Evolutionary conservation across 2,329 filamentous ascomycete species (phyloP).

Genomic region (Aspergillus hortae): DNA sequence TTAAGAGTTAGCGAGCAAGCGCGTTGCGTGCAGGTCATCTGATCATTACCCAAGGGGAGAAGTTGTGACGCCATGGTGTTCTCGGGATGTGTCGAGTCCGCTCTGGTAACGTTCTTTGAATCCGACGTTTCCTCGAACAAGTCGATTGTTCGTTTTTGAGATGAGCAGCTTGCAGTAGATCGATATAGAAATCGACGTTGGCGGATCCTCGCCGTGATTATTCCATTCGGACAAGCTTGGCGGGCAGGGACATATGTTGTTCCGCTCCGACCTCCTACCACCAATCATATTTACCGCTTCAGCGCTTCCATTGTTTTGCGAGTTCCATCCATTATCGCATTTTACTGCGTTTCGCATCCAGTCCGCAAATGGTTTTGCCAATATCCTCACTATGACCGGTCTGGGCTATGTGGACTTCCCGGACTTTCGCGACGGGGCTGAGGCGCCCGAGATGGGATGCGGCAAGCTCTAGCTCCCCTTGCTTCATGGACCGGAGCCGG

Average conservation of each 20-base stretch:
- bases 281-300: slow-evolving; percentile 12
- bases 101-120: neutral
- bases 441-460: neutral
- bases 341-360: neutral
- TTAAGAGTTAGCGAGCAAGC: slow-evolving; percentile 18
- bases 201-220: slow-evolving; percentile 13
- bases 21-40: slow-evolving; percentile 5
- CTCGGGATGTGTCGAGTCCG: neutral
- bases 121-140: neutral
- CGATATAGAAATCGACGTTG: slow-evolving; percentile 19
- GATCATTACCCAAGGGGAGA: slow-evolving; percentile 61
- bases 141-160: neutral
- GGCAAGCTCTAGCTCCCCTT: neutral
- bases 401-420: neutral
- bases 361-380: neutral
- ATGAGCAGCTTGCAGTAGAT: slow-evolving; percentile 4
- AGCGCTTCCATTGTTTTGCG: neutral
- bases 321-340: neutral
- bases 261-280: slow-evolving; percentile 16
- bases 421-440: neutral
- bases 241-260: slow-evolving; percentile 13
- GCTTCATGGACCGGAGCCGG: too few species aligned
- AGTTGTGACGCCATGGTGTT: slow-evolving; percentile 67
- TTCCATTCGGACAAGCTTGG: slow-evolving; percentile 19
- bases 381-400: neutral